phyloP scores from a whole-genome alignment of 2,329 filamentous ascomycete species.

The Beauveria medogensis region DNA sequence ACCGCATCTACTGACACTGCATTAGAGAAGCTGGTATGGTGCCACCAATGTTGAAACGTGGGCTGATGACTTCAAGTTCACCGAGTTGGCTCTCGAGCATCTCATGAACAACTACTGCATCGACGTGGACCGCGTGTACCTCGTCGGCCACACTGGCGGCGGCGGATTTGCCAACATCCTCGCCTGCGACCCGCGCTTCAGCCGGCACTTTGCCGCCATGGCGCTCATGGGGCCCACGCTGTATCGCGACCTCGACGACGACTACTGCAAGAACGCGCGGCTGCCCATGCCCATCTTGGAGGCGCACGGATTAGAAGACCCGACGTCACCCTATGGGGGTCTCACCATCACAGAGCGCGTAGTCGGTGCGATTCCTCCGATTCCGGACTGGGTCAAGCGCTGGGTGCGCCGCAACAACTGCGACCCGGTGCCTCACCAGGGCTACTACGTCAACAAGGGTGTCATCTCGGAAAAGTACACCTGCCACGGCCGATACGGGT shows the following conservation, averaged over 20 bases:
- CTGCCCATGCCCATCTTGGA: conserved; percentile 34
- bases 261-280: conserved; percentile 28
- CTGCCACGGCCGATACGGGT: neutral
- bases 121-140: conserved; percentile 29
- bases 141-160: conserved; percentile 31
- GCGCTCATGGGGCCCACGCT: conserved; percentile 22
- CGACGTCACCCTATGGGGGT: conserved; percentile 35
- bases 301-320: conserved; percentile 39
- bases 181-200: conserved; percentile 28
- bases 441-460: neutral
- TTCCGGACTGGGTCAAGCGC: neutral
- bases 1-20: neutral
- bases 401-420: conserved; percentile 10
- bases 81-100: conserved; percentile 29
- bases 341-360: conserved; percentile 13
- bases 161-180: conserved; percentile 31
- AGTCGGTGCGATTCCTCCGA: neutral
- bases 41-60: conserved; percentile 22
- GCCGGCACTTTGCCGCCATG: conserved; percentile 28
- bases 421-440: neutral
- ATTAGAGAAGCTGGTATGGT: conserved; percentile 29
- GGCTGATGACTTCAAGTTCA: conserved; percentile 33
- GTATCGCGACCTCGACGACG: conserved; percentile 11
- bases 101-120: conserved; percentile 28
- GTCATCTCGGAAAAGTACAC: neutral